phyloP scores from a whole-genome alignment of 352 stramenopile genomes.

The Phytopythium chamaehyphon region DNA sequence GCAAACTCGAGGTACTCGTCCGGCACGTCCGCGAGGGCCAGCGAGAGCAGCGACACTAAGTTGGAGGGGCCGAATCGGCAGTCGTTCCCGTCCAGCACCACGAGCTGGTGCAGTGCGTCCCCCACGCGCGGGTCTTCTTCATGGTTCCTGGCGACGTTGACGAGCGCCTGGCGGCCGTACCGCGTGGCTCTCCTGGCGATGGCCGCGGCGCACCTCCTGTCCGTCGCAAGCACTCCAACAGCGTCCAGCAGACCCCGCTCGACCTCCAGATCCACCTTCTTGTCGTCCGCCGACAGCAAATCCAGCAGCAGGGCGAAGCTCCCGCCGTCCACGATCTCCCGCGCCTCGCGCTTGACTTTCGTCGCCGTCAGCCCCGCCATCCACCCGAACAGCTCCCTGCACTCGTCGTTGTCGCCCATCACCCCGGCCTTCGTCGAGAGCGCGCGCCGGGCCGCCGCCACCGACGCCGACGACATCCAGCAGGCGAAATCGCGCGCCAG shows the following conservation, averaged over 20 bases:
- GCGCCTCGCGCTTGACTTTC: conserved; percentile 28
- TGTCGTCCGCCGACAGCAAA: conserved; percentile 29
- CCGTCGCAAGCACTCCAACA: conserved; percentile 44
- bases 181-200: conserved; percentile 59
- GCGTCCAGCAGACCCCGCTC: conserved; percentile 46
- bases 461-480: conserved; percentile 56
- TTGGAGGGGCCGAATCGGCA: conserved; percentile 61
- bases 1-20: conserved; percentile 67
- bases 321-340: conserved; percentile 44
- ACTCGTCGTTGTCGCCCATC: conserved; percentile 10
- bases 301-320: conserved; percentile 68
- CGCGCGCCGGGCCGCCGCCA: conserved; percentile 50
- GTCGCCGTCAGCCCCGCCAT: conserved; percentile 36
- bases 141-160: conserved; percentile 50
- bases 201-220: conserved; percentile 42
- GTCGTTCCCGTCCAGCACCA: conserved; percentile 30
- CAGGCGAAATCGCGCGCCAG: conserved; percentile 59
- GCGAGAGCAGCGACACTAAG: conserved; percentile 55
- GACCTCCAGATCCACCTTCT: conserved; percentile 33
- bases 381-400: conserved; percentile 44
- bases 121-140: conserved; percentile 55
- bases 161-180: conserved; percentile 66
- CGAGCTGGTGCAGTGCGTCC: conserved; percentile 45
- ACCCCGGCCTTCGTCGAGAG: conserved; percentile 42
- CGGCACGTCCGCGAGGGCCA: conserved; percentile 53